Evolutionary conservation across 2,329 filamentous ascomycete species (phyloP).

Genomic region (Aspergillus sp.): DNA sequence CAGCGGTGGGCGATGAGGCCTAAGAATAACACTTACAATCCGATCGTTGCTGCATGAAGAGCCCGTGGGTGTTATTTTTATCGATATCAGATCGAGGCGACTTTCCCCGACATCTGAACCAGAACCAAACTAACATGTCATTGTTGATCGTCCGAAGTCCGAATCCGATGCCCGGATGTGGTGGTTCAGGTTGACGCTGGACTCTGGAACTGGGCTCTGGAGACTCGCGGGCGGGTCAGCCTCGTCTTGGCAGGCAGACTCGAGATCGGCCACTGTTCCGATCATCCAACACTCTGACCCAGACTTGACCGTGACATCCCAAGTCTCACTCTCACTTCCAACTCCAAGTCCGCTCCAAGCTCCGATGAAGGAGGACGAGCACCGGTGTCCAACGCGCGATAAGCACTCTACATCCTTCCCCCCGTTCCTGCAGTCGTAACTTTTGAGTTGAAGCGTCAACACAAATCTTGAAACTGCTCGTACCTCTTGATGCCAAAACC

Average conservation of each 20-base stretch:
- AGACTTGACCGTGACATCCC: background rate
- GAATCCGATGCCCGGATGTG: too few species aligned
- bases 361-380: background rate
- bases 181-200: too few species aligned
- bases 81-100: background rate
- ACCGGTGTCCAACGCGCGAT: background rate
- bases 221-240: conserved; percentile 1
- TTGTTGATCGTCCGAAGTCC: too few species aligned
- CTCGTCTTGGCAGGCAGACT: conserved; percentile 11
- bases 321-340: background rate
- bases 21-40: background rate
- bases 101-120: background rate
- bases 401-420: conserved; percentile 10
- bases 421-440: background rate
- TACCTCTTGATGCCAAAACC: background rate
- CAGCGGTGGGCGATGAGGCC: background rate
- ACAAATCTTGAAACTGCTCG: background rate
- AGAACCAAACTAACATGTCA: too few species aligned
- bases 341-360: background rate
- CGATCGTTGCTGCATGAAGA: background rate
- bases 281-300: background rate
- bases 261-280: background rate
- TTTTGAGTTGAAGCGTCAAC: background rate
- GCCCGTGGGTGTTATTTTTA: conserved; percentile 1
- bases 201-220: too few species aligned